phyloP scores from a whole-genome alignment of 73 alveolate genomes.

The Uronychia setigera region DNA sequence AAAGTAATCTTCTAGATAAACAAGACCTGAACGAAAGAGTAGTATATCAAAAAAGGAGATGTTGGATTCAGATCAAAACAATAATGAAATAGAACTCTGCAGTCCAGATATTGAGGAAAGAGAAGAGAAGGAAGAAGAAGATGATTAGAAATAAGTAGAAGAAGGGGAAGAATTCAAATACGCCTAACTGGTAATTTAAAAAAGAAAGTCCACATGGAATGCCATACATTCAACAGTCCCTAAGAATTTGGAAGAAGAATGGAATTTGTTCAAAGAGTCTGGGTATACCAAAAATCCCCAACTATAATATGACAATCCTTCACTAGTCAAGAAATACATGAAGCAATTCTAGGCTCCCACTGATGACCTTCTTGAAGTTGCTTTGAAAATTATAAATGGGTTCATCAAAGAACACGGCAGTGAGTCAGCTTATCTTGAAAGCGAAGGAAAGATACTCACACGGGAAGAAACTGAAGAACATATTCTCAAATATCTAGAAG shows the following conservation, averaged over 20 bases:
- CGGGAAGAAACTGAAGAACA: conserved; percentile 57
- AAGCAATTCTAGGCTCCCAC: conserved; percentile 14
- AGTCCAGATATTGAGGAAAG: too few species aligned
- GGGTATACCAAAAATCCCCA: conserved; percentile 28
- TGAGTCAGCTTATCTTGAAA: conserved; percentile 20
- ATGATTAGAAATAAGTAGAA: too few species aligned
- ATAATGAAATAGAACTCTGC: too few species aligned
- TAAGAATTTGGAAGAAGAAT: conserved; percentile 46
- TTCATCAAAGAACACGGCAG: conserved; percentile 32
- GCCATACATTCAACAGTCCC: conserved; percentile 41
- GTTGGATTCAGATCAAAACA: too few species aligned
- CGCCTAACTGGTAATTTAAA: background rate
- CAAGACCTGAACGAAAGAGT: too few species aligned
- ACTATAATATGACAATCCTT: conserved; percentile 39
- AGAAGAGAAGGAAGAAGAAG: too few species aligned
- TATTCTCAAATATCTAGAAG: conserved; percentile 34
- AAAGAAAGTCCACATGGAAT: background rate
- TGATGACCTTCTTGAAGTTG: conserved; percentile 29
- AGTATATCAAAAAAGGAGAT: too few species aligned
- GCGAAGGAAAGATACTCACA: conserved; percentile 40
- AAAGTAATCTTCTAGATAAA: too few species aligned
- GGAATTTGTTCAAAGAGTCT: conserved; percentile 27
- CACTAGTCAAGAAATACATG: conserved; percentile 20
- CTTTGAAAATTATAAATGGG: conserved; percentile 39
- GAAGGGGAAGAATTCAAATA: too few species aligned